phyloP scores from a whole-genome alignment of 257 asterid species.

The Coffea canephora region DNA sequence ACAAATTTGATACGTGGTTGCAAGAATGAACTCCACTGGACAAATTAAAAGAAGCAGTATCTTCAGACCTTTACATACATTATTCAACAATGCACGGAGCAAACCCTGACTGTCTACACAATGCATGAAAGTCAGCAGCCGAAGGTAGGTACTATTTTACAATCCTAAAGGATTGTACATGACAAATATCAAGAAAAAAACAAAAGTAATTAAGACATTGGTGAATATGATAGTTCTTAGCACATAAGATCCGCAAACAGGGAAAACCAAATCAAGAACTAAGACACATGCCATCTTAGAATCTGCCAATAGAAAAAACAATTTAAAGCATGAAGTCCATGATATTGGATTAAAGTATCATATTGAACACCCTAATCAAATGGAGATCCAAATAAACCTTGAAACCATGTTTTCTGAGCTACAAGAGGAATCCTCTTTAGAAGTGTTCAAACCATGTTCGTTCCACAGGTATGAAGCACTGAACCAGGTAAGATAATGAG shows the following conservation, averaged over 20 bases:
- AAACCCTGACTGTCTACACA: background rate
- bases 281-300: background rate
- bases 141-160: background rate
- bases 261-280: background rate
- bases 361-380: background rate
- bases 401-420: background rate
- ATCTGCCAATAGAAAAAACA: background rate
- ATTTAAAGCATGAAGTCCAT: background rate
- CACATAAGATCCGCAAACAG: background rate
- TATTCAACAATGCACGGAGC: background rate
- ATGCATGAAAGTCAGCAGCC: background rate
- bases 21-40: background rate
- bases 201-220: background rate
- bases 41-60: background rate
- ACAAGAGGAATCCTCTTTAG: background rate
- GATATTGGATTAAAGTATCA: no score
- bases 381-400: background rate
- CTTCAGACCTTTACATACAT: background rate
- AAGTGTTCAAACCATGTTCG: background rate
- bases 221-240: background rate
- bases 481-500: background rate
- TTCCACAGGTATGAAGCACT: background rate
- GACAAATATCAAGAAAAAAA: background rate
- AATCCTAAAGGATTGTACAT: background rate
- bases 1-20: background rate